phyloP scores from a whole-genome alignment of 306 rosid genomes.

The Cicer arietinum region DNA sequence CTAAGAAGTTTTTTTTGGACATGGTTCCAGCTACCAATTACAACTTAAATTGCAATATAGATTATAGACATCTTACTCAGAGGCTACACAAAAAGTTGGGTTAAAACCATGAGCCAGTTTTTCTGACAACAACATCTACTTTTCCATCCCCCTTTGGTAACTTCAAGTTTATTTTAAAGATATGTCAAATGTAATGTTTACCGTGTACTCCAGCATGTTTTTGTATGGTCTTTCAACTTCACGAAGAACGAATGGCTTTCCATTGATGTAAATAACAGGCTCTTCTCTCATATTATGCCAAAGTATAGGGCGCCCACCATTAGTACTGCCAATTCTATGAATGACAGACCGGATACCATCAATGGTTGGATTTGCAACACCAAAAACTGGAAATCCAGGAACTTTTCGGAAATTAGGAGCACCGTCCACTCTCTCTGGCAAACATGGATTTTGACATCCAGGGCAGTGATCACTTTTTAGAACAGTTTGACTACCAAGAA shows the following conservation, averaged over 20 bases:
- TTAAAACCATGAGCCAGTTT: constrained; percentile 30
- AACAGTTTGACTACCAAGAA: constrained; percentile 92
- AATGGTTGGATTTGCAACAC: constrained; percentile 92
- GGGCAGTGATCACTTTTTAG: constrained; percentile 92
- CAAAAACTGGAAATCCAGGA: constrained; percentile 95
- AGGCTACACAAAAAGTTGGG: constrained; percentile 17
- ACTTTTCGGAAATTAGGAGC: constrained; percentile 93
- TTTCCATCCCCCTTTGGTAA: constrained; percentile 27
- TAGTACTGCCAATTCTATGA: constrained; percentile 68
- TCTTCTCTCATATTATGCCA: constrained; percentile 99
- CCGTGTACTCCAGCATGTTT: constrained; percentile 93
- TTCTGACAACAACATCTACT: constrained; percentile 23
- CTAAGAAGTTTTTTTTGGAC: neutral
- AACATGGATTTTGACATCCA: constrained; percentile 73
- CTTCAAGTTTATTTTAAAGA: constrained; percentile 21
- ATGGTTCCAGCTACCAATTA: neutral
- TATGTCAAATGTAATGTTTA: constrained; percentile 44
- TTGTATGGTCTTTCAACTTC: constrained; percentile 94
- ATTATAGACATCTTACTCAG: constrained; percentile 17
- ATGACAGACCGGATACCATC: constrained; percentile 88
- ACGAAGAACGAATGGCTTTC: constrained; percentile 93
- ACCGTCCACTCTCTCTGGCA: constrained; percentile 86
- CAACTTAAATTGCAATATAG: neutral
- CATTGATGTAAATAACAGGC: constrained; percentile 91
- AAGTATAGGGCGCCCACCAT: constrained; percentile 70